A percentile compares a stretch with the other conserved stretches of the same genome.
Evolutionary conservation across 108 stramenopile species (phyloP).

Genomic region (Aurantiochytrium sp.): DNA sequence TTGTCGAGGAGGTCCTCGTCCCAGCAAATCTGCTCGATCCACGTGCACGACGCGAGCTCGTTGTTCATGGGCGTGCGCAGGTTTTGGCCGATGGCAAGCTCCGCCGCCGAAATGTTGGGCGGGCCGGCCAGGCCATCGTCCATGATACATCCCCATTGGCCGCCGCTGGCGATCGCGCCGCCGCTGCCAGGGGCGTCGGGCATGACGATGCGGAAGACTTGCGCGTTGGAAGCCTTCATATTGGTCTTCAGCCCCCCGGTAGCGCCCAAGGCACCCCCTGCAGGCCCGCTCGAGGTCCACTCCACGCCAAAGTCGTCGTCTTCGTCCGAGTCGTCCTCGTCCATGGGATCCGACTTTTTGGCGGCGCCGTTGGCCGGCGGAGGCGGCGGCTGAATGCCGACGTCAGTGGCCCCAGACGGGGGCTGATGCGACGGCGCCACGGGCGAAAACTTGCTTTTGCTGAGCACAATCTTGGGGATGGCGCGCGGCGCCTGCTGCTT

Average conservation of each 20-base stretch:
- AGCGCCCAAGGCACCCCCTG: not conserved
- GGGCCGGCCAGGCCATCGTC: not conserved
- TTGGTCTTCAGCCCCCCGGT: not conserved
- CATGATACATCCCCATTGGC: not conserved
- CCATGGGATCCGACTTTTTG: not conserved
- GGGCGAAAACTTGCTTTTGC: not conserved
- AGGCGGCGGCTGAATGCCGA: too few species aligned
- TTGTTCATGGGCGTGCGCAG: constrained; percentile 2
- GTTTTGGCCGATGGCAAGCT: not conserved
- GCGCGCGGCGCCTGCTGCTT: too few species aligned
- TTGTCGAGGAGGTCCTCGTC: not conserved
- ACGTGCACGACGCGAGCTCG: not conserved
- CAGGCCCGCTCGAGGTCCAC: not conserved
- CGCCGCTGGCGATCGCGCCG: too few species aligned
- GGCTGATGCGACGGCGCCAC: too few species aligned
- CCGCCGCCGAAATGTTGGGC: not conserved
- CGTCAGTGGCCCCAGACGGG: too few species aligned
- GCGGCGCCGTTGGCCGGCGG: not conserved
- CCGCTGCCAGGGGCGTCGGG: too few species aligned
- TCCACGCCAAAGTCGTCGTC: not conserved
- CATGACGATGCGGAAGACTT: not conserved
- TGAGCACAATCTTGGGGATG: not conserved
- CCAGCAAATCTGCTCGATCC: not conserved
- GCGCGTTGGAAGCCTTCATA: not conserved
- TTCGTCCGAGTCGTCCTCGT: not conserved